These are phyloP conservation scores for Acanthochlamys bracteata DNA, from an alignment of 106 monocot species.

Conservation along the genomic window DNA sequence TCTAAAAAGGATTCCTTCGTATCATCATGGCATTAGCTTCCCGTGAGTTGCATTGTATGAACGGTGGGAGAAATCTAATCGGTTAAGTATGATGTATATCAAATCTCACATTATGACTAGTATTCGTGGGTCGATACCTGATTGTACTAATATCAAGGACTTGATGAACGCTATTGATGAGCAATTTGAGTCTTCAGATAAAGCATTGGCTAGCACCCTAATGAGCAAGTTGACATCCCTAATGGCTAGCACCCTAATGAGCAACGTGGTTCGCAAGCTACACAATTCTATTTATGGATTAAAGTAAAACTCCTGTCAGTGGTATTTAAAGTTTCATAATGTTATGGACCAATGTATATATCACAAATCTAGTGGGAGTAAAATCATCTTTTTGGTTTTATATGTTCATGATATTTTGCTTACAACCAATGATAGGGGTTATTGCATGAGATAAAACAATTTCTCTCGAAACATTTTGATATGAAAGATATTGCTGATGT, in stretches of 20 bases:
- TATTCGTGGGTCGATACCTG: conserved; percentile 2
- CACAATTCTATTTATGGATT: background rate
- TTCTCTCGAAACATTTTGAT: conserved; percentile 3
- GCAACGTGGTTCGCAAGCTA: background rate
- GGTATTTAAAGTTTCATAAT: conserved; percentile 5
- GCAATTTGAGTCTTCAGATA: conserved; percentile 6
- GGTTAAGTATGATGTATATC: background rate
- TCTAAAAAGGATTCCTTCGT: background rate
- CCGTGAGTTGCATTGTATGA: conserved; percentile 1
- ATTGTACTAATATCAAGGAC: background rate
- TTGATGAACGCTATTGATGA: conserved; percentile 3
- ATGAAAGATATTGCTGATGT: conserved; percentile 6
- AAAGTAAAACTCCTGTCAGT: background rate
- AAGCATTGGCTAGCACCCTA: background rate
- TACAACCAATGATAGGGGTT: background rate
- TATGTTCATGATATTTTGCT: conserved; percentile 4
- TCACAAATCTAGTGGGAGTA: background rate
- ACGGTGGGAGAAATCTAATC: conserved; percentile 5
- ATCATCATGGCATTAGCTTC: conserved; percentile 1
- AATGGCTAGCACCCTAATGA: background rate
- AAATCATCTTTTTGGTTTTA: conserved; percentile 1
- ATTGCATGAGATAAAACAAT: background rate
- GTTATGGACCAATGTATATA: conserved; percentile 3
- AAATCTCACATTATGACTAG: background rate
- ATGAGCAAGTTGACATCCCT: background rate